These are phyloP conservation scores for Rasamsonia emersonii DNA, from an alignment of 2,329 filamentous ascomycete genomes.

Conservation along the genomic window DNA sequence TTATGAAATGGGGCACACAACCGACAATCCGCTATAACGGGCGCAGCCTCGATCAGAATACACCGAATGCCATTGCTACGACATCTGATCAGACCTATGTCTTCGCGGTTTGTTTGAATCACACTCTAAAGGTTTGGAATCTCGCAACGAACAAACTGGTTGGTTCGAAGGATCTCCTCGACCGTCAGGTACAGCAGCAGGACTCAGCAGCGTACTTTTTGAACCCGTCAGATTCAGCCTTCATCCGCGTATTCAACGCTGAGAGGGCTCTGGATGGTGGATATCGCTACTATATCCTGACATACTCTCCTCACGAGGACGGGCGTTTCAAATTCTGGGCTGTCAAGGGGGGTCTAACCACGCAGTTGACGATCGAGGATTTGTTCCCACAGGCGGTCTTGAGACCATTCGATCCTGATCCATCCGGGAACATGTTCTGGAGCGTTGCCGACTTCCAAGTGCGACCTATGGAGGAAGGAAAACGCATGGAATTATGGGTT, in stretches of 20 bases:
- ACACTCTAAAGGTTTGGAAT: slow-evolving; percentile 85
- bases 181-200: slow-evolving; percentile 55
- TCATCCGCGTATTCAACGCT: slow-evolving; percentile 63
- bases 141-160: slow-evolving; percentile 69
- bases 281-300: slow-evolving; percentile 57
- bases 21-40: slow-evolving; percentile 35
- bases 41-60: slow-evolving; percentile 33
- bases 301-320: slow-evolving; percentile 78
- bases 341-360: slow-evolving; percentile 54
- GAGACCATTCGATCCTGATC: slow-evolving; percentile 54
- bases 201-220: slow-evolving; percentile 67
- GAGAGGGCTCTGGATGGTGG: slow-evolving; percentile 38
- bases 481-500: slow-evolving; percentile 58
- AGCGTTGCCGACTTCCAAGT: slow-evolving; percentile 68
- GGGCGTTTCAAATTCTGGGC: slow-evolving; percentile 95
- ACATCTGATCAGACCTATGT: slow-evolving; percentile 42
- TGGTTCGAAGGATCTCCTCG: slow-evolving; percentile 68
- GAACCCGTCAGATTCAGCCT: slow-evolving; percentile 66
- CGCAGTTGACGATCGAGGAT: slow-evolving; percentile 56
- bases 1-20: slow-evolving; percentile 37
- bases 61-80: slow-evolving; percentile 35
- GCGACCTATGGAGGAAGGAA: slow-evolving; percentile 45
- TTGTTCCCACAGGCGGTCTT: slow-evolving; percentile 57
- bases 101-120: slow-evolving; percentile 82
- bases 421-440: slow-evolving; percentile 66